These are phyloP conservation scores for Hymenoscyphus linearis DNA, from an alignment of 2,329 filamentous ascomycete species.

Conservation along the genomic window DNA sequence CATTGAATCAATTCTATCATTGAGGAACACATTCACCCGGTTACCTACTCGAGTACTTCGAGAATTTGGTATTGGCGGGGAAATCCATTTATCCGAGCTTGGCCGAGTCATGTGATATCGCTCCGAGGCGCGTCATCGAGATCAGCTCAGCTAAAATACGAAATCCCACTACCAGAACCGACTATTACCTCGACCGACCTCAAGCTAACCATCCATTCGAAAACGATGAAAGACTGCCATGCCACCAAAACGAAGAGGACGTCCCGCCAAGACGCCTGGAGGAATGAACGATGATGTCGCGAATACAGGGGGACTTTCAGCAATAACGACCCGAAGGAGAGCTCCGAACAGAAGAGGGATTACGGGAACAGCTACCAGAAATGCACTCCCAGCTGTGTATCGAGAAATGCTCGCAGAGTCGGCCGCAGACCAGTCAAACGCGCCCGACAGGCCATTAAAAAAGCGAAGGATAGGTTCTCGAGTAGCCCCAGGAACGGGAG, in stretches of 20 bases:
- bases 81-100: too few relatives aligned
- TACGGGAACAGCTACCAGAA: slow-evolving; percentile 13
- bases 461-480: slow-evolving; percentile 23
- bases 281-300: slow-evolving; percentile 4
- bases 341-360: slow-evolving; percentile 6
- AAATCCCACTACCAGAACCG: not conserved
- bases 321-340: slow-evolving; percentile 2
- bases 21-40: too few relatives aligned
- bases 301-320: not conserved
- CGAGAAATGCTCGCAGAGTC: slow-evolving; percentile 41
- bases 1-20: too few relatives aligned
- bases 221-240: slow-evolving; percentile 8
- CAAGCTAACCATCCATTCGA: not conserved
- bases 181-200: not conserved
- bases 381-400: slow-evolving; percentile 38
- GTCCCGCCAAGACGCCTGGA: slow-evolving; percentile 4
- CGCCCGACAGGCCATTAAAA: slow-evolving; percentile 35
- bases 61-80: too few relatives aligned
- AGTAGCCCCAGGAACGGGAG: slow-evolving; percentile 9
- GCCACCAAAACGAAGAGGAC: slow-evolving; percentile 17
- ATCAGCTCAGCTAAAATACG: not conserved
- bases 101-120: too few relatives aligned
- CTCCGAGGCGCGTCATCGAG: too few relatives aligned
- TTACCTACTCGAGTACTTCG: too few relatives aligned
- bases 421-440: slow-evolving; percentile 28